Evolutionary conservation across 768 basidiomycete genomes (phyloP).

Genomic region (Chalciporus chontae): DNA sequence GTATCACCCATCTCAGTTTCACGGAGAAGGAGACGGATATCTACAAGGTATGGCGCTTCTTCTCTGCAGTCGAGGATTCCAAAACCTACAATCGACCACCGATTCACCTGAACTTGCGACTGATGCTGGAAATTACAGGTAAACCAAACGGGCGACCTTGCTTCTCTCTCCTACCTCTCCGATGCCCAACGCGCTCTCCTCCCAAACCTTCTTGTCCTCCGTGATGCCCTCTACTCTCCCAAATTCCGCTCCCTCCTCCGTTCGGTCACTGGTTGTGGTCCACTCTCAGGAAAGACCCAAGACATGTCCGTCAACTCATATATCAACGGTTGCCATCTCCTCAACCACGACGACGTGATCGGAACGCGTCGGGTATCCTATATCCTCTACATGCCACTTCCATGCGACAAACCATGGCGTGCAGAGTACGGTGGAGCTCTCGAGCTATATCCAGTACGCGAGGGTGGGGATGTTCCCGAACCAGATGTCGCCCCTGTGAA

Average conservation of each 20-base stretch:
- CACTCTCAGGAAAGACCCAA: constrained; percentile 86
- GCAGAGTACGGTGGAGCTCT: constrained; percentile 90
- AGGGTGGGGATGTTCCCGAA: constrained; percentile 58
- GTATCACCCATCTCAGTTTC: constrained; percentile 72
- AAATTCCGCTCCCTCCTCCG: constrained; percentile 81
- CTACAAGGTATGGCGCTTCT: constrained; percentile 70
- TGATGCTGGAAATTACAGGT: constrained; percentile 52
- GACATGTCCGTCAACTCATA: constrained; percentile 96
- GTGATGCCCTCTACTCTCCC: constrained; percentile 87
- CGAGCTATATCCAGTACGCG: constrained; percentile 80
- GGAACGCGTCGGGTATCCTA: constrained; percentile 91
- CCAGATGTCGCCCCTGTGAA: constrained; percentile 65
- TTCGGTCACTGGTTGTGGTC: constrained; percentile 86
- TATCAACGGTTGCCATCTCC: constrained; percentile 85
- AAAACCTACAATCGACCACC: too few relatives aligned
- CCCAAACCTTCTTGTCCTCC: constrained; percentile 74
- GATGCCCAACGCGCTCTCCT: constrained; percentile 74
- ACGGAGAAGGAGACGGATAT: constrained; percentile 97
- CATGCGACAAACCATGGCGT: constrained; percentile 72
- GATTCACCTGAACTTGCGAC: too few relatives aligned
- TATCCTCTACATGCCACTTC: constrained; percentile 93
- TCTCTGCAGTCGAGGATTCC: too few relatives aligned
- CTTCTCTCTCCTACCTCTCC: constrained; percentile 85
- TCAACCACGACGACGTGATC: constrained; percentile 99
- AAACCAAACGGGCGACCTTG: constrained; percentile 95